Evolutionary conservation across 2,329 filamentous ascomycete species (phyloP).

Genomic region (Polytolypa hystricis): DNA sequence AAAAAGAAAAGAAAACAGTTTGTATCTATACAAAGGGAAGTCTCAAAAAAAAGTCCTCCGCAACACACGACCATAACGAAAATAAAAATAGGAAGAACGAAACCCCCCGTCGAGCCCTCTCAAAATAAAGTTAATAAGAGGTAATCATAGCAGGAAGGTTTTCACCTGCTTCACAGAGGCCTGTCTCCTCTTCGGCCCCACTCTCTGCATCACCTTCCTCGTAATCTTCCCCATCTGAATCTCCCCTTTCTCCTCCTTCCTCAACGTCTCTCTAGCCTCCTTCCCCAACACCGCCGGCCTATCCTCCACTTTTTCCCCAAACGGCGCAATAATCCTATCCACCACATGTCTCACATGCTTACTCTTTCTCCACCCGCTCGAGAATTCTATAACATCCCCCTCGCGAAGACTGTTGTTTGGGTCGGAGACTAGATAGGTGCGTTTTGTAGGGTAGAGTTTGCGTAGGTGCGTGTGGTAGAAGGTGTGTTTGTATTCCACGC

Average conservation of each 20-base stretch:
- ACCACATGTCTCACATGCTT: slow-evolving; percentile 31
- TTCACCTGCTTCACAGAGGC: neutral
- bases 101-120: too few species aligned
- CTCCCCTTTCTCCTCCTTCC: slow-evolving; percentile 21
- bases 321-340: slow-evolving; percentile 32
- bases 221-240: slow-evolving; percentile 20
- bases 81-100: too few species aligned
- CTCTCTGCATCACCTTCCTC: slow-evolving; percentile 21
- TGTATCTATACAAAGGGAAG: too few species aligned
- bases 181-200: slow-evolving; percentile 5
- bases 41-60: too few species aligned
- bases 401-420: slow-evolving; percentile 31
- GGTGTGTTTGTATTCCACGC: slow-evolving; percentile 24
- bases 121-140: too few species aligned
- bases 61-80: too few species aligned
- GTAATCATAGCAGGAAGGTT: too few species aligned
- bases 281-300: slow-evolving; percentile 26
- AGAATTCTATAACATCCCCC: slow-evolving; percentile 36
- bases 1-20: too few species aligned
- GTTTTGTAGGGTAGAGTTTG: slow-evolving; percentile 27
- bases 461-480: slow-evolving; percentile 27
- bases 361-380: slow-evolving; percentile 29
- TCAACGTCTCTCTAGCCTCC: slow-evolving; percentile 24
- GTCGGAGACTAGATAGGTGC: slow-evolving; percentile 26
- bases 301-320: slow-evolving; percentile 25